Evolutionary conservation across 164 flowering plant species (phyloP).

Genomic region (Vitis rupestris): DNA sequence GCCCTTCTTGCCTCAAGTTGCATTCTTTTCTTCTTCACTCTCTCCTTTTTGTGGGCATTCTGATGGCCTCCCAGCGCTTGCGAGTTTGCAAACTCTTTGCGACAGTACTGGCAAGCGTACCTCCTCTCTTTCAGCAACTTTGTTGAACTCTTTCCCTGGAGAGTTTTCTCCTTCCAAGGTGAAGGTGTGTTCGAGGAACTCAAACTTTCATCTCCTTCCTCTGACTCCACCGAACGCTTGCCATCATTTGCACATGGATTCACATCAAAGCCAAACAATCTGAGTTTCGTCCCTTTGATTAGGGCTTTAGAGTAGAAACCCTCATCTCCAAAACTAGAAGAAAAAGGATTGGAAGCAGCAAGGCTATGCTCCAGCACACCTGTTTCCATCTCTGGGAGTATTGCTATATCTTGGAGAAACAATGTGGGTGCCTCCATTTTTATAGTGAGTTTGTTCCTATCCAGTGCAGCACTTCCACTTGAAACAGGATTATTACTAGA

Average conservation of each 20-base stretch:
- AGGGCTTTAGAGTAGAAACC: constrained; percentile 14
- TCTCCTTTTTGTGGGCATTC: constrained; percentile 95
- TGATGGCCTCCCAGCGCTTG: constrained; percentile 97
- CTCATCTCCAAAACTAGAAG: constrained; percentile 23
- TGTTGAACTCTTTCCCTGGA: constrained; percentile 17
- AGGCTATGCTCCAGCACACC: too few species aligned
- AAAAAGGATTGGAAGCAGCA: constrained; percentile 24
- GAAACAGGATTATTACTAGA: constrained; percentile 19
- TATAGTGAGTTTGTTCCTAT: too few species aligned
- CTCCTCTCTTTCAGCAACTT: constrained; percentile 39
- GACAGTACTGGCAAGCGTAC: constrained; percentile 80
- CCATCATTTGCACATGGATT: constrained; percentile 26
- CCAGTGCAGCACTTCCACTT: constrained; percentile 23
- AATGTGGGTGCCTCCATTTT: too few species aligned
- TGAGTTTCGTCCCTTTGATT: constrained; percentile 50
- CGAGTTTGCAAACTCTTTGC: constrained; percentile 77
- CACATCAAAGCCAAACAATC: constrained; percentile 74
- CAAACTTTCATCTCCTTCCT: constrained; percentile 55
- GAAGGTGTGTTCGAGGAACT: constrained; percentile 47
- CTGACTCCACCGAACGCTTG: constrained; percentile 6
- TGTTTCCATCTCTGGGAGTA: too few species aligned
- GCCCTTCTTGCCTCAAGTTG: constrained; percentile 82
- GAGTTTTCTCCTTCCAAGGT: constrained; percentile 18
- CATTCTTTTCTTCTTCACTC: constrained; percentile 75
- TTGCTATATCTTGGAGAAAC: too few species aligned